Evolutionary conservation across 1,284 basidiomycete genomes (phyloP), one percentile per base, ranked within the genome.

Genomic region (Ceratobasidium sp.): DNA sequence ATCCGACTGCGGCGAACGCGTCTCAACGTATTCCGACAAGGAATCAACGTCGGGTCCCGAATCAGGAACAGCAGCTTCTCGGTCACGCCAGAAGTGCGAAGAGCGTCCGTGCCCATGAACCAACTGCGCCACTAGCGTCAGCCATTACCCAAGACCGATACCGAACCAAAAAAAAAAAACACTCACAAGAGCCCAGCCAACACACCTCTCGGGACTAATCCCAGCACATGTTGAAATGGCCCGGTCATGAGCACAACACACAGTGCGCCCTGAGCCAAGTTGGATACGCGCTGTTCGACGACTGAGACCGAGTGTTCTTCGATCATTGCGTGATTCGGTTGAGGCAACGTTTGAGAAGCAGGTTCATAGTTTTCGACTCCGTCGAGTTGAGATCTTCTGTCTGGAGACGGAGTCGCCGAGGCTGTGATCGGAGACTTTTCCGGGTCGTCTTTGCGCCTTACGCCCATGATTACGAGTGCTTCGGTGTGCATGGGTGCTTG

Each of bases 401-500:
- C n/a, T n/a, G n/a, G n/a, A n/a, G n/a, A n/a, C n/a, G n/a, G n/a
- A n/a, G n/a, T n/a, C n/a, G 26, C n/a, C 26, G 55, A 2, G 4
- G 18, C 21, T 4, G 32, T 58, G 30, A 21, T 36, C 2, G 65
- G 36, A 0, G 65, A 21, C 74, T 74, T 79, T 78, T 58, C 79
- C 76, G 52, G 78, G 64, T 53, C 80, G 76, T 78, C 73, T 74
- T 81, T 79, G 73, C 83, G 83, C 32, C 85, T 85, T 9, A 79
- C 76, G 1, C 90, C 89, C 85, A 93, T 90, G 46, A 97, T 86
- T 18, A 92, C 84, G 0, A 99, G 87, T 6, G 94, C 92, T 14
- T 89, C 87, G 0, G 96, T 98, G 78, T 98, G 96, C 28, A 97
- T 92, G 0, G 96, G 97, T 0, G 97, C 96, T 81, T 98, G 97